A percentile compares a stretch with the other conserved stretches of the same genome.
Evolutionary conservation across 1,284 basidiomycete species (phyloP).

Genomic region (Megacollybia platyphylla): DNA sequence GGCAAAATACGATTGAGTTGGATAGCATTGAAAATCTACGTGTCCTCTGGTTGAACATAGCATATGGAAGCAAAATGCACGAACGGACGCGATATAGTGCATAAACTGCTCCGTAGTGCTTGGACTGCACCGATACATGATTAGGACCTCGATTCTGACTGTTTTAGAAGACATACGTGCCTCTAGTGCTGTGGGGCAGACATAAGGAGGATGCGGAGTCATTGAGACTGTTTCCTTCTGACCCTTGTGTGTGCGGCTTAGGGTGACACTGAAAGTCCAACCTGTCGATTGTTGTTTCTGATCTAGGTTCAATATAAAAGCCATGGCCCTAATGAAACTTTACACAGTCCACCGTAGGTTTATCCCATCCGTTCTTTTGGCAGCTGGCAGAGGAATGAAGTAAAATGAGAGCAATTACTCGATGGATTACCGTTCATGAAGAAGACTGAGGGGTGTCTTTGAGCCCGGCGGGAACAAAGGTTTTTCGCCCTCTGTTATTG

Average conservation of each 20-base stretch:
- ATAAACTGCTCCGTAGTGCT: constrained; percentile 80
- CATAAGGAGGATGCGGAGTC: constrained; percentile 57
- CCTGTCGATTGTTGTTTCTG: constrained; percentile 36
- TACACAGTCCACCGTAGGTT: constrained; percentile 63
- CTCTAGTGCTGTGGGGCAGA: constrained; percentile 51
- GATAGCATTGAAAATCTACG: constrained; percentile 68
- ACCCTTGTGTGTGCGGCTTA: constrained; percentile 58
- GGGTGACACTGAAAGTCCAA: constrained; percentile 50
- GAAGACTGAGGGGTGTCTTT: constrained; percentile 66
- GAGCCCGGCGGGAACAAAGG: constrained; percentile 72
- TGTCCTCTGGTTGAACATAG: neutral
- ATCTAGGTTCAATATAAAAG: constrained; percentile 9
- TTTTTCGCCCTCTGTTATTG: constrained; percentile 21
- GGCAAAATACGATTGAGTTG: constrained; percentile 73
- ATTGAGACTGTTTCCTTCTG: constrained; percentile 61
- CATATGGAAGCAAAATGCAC: neutral
- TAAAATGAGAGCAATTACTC: neutral
- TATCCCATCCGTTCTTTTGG: constrained; percentile 80
- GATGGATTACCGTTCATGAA: constrained; percentile 55
- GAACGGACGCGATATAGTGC: constrained; percentile 72
- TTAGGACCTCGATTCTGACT: too few relatives aligned
- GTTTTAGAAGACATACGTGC: constrained; percentile 27
- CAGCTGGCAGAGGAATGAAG: constrained; percentile 32
- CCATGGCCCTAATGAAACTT: constrained; percentile 5
- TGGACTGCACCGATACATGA: too few relatives aligned